A percentile compares a stretch with the other conserved stretches of the same genome.
Conservation (phyloP, 1,284 basidiomycete species). For the Boletellus sp. region DNA sequence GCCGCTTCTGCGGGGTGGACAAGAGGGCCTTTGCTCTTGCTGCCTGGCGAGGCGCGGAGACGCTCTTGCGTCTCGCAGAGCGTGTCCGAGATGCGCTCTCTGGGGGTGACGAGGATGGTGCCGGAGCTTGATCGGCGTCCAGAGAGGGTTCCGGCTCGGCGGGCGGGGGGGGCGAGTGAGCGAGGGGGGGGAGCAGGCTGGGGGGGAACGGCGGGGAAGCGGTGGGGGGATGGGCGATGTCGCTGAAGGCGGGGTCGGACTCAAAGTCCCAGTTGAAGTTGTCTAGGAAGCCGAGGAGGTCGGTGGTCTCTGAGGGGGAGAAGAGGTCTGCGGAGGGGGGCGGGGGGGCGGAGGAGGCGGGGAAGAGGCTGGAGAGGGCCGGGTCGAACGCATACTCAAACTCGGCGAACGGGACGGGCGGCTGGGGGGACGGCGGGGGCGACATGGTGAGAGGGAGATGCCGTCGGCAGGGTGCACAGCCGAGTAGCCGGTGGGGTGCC, state of each 20-base stretch:
- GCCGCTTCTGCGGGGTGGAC: conserved; percentile 82
- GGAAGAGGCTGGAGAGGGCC: conserved; percentile 48
- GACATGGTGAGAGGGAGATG: conserved; percentile 27
- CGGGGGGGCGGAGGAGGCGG: conserved; percentile 50
- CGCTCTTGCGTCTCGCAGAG: conserved; percentile 21
- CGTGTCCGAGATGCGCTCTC: conserved; percentile 14
- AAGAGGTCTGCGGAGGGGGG: conserved; percentile 73
- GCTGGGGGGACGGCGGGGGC: conserved; percentile 35
- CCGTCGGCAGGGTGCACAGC: conserved; percentile 10
- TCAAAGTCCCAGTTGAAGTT: conserved; percentile 68
- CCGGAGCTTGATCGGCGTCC: conserved; percentile 10
- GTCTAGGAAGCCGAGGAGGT: conserved; percentile 74
- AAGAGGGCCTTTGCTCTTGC: conserved; percentile 55
- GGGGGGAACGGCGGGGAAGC: conserved; percentile 12
- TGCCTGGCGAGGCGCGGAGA: conserved; percentile 19
- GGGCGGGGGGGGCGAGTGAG: conserved; percentile 15
- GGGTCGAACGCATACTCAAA: conserved; percentile 66
- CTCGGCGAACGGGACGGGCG: conserved; percentile 54
- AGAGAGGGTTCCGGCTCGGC: conserved; percentile 7
- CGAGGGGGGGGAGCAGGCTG: not conserved
- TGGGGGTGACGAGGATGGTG: conserved; percentile 2
- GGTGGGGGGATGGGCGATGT: not conserved
- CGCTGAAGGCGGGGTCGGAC: conserved; percentile 23
- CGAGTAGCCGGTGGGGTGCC: conserved; percentile 23
- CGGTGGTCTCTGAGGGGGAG: conserved; percentile 64